Conservation (phyloP, 164 flowering plant species). For the Annona cherimola region DNA sequence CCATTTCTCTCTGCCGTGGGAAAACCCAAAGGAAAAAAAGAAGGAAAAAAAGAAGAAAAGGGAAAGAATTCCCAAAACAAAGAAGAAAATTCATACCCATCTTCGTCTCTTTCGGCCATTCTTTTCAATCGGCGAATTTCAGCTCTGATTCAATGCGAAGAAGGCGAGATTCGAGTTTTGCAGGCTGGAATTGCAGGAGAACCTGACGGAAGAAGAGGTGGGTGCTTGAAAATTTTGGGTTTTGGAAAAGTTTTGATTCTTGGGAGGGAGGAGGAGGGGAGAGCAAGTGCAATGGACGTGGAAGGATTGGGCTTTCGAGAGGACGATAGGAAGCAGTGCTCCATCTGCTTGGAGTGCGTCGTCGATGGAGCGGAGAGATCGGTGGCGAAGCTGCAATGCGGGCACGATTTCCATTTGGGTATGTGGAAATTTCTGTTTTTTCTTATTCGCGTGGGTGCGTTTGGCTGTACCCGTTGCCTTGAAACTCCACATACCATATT, state of each 20-base stretch:
- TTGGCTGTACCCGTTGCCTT: no score
- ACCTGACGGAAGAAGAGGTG: not conserved
- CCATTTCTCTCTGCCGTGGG: not conserved
- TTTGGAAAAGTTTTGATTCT: not conserved
- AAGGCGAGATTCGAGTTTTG: not conserved
- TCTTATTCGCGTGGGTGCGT: no score
- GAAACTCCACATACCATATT: no score
- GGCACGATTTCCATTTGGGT: constrained; percentile 34
- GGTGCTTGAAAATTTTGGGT: not conserved
- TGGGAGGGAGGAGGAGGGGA: not conserved
- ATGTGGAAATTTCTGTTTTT: no score
- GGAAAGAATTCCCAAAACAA: not conserved
- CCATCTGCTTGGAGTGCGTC: constrained; percentile 11
- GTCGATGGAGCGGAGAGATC: constrained; percentile 2
- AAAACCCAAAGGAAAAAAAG: no score
- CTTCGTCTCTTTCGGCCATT: not conserved
- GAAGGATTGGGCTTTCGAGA: constrained; percentile 2
- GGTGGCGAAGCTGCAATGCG: constrained; percentile 11
- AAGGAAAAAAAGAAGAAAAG: not conserved
- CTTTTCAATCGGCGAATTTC: not conserved
- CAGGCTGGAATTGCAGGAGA: not conserved
- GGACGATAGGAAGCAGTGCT: constrained; percentile 8
- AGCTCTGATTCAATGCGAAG: not conserved
- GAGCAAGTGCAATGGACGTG: constrained; percentile 1
- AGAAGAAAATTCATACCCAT: not conserved